Evolutionary conservation across 208 protist species (phyloP).

Genomic region (Zelonia costaricensis): DNA sequence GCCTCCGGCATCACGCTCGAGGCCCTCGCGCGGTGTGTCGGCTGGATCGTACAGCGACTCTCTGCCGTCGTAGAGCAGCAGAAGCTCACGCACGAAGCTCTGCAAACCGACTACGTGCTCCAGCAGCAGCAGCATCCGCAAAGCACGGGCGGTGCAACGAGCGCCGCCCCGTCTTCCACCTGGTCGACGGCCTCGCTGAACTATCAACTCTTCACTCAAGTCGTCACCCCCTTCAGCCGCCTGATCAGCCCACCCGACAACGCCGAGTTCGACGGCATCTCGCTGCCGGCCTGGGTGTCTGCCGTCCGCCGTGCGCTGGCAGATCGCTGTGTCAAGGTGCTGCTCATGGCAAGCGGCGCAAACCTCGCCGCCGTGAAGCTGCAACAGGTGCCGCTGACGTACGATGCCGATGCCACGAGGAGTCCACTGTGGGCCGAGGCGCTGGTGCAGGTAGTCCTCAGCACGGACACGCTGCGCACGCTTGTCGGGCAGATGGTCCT

Average conservation of each 20-base stretch:
- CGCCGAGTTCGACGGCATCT: constrained; percentile 41
- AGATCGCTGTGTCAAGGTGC: constrained; percentile 27
- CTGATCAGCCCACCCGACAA: constrained; percentile 62
- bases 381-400: background rate
- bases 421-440: constrained; percentile 39
- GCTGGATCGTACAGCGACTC: constrained; percentile 52
- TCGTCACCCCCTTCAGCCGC: constrained; percentile 62
- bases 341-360: constrained; percentile 20
- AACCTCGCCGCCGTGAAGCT: background rate
- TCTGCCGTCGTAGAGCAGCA: constrained; percentile 44
- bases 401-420: background rate
- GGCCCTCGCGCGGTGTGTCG: constrained; percentile 67
- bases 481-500: constrained; percentile 69
- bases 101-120: constrained; percentile 32
- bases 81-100: constrained; percentile 37
- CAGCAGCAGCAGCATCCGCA: constrained; percentile 22
- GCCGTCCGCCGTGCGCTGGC: constrained; percentile 30
- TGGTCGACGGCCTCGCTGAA: constrained; percentile 28
- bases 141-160: background rate
- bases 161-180: background rate
- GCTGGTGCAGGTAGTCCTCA: constrained; percentile 51
- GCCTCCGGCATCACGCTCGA: constrained; percentile 53
- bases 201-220: constrained; percentile 65
- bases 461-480: constrained; percentile 59
- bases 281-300: constrained; percentile 43